A percentile compares a stretch with the other conserved stretches of the same genome.
Evolutionary conservation across 2,329 filamentous ascomycete genomes (phyloP).

Genomic region (Cladophialophora bantiana): DNA sequence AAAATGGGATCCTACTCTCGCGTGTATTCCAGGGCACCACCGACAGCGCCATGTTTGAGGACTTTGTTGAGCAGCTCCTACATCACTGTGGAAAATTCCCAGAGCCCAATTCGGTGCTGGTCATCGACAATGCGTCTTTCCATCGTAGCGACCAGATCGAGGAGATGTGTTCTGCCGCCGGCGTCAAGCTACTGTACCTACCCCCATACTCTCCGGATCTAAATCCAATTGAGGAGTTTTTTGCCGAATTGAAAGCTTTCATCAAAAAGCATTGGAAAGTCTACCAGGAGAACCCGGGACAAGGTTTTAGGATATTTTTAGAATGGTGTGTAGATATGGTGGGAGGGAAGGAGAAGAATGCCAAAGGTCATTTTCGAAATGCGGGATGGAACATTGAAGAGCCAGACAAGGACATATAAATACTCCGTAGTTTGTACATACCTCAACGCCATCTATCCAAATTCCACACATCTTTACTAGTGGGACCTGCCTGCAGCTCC

Average conservation of each 20-base stretch:
- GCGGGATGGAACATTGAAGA: conserved; percentile 14
- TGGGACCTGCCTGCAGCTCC: too few relatives aligned
- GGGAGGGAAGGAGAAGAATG: conserved; percentile 9
- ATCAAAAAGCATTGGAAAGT: conserved; percentile 44
- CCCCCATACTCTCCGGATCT: conserved; percentile 48
- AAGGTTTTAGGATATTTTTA: conserved; percentile 41
- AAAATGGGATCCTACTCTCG: conserved; percentile 41
- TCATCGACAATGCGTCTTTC: too few relatives aligned
- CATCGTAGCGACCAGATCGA: conserved; percentile 44
- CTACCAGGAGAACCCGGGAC: conserved; percentile 26
- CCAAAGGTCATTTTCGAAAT: conserved; percentile 19
- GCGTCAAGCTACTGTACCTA: conserved; percentile 46
- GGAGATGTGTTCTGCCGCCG: conserved; percentile 44
- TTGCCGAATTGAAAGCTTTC: conserved; percentile 47
- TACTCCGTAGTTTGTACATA: too few relatives aligned
- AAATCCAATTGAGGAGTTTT: conserved; percentile 49
- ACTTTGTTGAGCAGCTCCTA: conserved; percentile 45
- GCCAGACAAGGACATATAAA: too few relatives aligned
- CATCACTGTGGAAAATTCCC: conserved; percentile 37
- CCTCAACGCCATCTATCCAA: too few relatives aligned
- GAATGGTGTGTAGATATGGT: conserved; percentile 41
- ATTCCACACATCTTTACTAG: too few relatives aligned
- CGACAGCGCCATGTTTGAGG: conserved; percentile 44
- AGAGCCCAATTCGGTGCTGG: conserved; percentile 42
- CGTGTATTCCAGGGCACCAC: conserved; percentile 44